A percentile compares a stretch with the other conserved stretches of the same genome.
Conservation (phyloP, 2,329 filamentous ascomycete species). For the Aspergillaceae sp. region DNA sequence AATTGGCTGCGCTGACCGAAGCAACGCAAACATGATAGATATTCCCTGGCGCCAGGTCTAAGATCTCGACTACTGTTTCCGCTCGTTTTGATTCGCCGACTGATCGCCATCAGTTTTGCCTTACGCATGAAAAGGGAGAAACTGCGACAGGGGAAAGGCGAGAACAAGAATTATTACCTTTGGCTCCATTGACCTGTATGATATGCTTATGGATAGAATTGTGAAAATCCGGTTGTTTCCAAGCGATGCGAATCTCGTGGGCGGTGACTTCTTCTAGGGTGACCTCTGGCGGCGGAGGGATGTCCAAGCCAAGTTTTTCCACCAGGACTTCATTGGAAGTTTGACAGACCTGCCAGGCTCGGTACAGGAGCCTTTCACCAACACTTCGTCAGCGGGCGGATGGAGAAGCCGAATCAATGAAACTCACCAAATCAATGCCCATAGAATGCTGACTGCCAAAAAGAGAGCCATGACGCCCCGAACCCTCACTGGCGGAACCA, state of each 20-base stretch:
- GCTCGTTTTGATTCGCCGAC: slow-evolving; percentile 75
- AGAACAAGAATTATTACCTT: slow-evolving; percentile 47
- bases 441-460: slow-evolving; percentile 39
- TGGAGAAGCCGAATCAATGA: slow-evolving; percentile 38
- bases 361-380: slow-evolving; percentile 62
- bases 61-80: slow-evolving; percentile 85
- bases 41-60: slow-evolving; percentile 72
- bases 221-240: slow-evolving; percentile 64
- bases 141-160: not conserved
- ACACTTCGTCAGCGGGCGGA: not conserved
- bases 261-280: slow-evolving; percentile 82
- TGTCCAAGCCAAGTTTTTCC: slow-evolving; percentile 83
- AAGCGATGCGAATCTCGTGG: slow-evolving; percentile 81
- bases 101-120: slow-evolving; percentile 27
- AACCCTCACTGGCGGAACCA: slow-evolving; percentile 39
- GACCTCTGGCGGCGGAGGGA: slow-evolving; percentile 80
- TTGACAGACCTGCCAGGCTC: slow-evolving; percentile 79
- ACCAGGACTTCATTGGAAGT: slow-evolving; percentile 89
- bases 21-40: slow-evolving; percentile 93
- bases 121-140: not conserved
- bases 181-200: slow-evolving; percentile 87
- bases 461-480: slow-evolving; percentile 43
- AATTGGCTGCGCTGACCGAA: slow-evolving; percentile 82
- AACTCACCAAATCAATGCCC: slow-evolving; percentile 42
- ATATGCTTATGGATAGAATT: slow-evolving; percentile 74